Evolutionary conservation across 225 moss, liverwort and hornwort species (phyloP).

Genomic region (Sphagnum contortum): DNA sequence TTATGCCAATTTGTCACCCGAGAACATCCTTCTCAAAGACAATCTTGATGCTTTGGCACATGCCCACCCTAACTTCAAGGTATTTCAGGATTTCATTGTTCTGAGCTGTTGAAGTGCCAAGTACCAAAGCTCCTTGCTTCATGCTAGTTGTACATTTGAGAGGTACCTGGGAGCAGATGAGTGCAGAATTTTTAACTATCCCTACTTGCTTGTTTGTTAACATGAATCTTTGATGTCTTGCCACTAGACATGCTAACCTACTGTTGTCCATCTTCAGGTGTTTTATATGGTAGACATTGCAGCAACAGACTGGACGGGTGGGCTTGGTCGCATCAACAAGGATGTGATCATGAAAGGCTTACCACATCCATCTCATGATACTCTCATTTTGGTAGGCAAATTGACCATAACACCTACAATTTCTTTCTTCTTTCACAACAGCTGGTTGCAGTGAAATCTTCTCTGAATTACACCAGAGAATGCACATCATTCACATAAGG

Average conservation of each 20-base stretch:
- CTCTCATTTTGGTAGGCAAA: slow-evolving; percentile 43
- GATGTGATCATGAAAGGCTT: slow-evolving; percentile 62
- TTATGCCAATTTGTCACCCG: slow-evolving; percentile 57
- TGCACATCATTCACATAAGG: not conserved
- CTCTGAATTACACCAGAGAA: no score
- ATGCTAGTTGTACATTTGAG: no score
- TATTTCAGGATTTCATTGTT: slow-evolving; percentile 3
- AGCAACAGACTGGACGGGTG: slow-evolving; percentile 65
- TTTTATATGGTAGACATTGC: slow-evolving; percentile 59
- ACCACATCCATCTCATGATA: slow-evolving; percentile 52
- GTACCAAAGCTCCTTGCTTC: no score
- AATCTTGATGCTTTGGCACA: slow-evolving; percentile 53
- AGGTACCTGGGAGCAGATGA: no score
- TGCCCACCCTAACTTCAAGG: slow-evolving; percentile 84
- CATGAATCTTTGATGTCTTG: no score
- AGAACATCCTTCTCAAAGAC: slow-evolving; percentile 64
- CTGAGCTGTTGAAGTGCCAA: no score
- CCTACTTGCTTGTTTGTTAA: not conserved
- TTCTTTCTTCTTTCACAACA: no score
- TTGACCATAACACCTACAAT: no score
- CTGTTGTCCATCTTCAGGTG: slow-evolving; percentile 27
- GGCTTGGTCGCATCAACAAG: slow-evolving; percentile 45
- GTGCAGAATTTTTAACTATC: not conserved
- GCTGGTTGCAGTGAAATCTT: no score
- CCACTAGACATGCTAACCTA: not conserved